Base-by-base conservation (phyloP, 768 basidiomycete genomes). In the Tubosaeta brunneosetosa region DNA sequence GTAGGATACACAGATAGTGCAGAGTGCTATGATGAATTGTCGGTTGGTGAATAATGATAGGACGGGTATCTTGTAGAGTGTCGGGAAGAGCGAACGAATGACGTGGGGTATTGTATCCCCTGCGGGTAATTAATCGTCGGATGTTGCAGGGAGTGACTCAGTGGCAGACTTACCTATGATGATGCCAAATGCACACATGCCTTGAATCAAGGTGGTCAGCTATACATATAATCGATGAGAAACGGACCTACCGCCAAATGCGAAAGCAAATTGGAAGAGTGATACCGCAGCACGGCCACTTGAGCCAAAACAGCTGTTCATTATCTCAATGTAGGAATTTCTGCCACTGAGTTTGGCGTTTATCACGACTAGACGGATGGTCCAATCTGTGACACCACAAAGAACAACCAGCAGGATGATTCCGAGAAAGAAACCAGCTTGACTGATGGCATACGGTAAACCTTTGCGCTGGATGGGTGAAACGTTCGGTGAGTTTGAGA, bases 151-250 rank as follows among this genome's bases (percentile, higher is more conserved):
- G 26, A 37, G 50, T 1, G 22, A 17, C 38, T 3, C 13, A 29
- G 11, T 12, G 32, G 47, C 48, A 52, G 47, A 50, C 63, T 36
- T 44, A 78, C 76, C 86, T 50, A 97, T 92, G 60, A 98, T 97
- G 61, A 98, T 95, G 27, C 93, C 91, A 67, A 97, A 98, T 0
- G 95, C 95, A 59, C 93, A 95, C 94, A 97, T 97, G 40, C 95
- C 91, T 90, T 52, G 36, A 13, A 33, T 11, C 27, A 54, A 22
- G n/a, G 3, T 32, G 38, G 41, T 59, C n/a, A 61, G 51, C 49
- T 43, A 46, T 43, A 16, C 9, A 9, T 22, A 16, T 36, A 40
- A 9, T 4, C 17, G 37, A 14, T n/a, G 26, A 51, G 33, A 29
- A 44, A 41, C 16, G 11, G 42, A 55, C 81, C 48, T 62, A 86